These are phyloP conservation scores for Backusella sp. DNA, from an alignment of 192 early-diverging fungal genomes.

Conservation along the genomic window DNA sequence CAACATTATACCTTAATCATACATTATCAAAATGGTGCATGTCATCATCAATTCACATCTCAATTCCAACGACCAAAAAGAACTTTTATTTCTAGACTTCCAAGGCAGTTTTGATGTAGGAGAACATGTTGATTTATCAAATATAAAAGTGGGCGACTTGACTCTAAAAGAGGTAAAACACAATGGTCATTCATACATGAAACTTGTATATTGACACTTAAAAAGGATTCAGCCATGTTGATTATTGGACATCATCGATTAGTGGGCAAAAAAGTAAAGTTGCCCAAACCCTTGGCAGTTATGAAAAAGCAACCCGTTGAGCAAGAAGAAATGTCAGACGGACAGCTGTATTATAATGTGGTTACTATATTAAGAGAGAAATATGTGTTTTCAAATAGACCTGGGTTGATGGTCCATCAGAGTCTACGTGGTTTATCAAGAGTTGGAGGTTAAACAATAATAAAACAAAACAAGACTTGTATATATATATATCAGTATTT, in stretches of 20 bases:
- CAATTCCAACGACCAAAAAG: background rate
- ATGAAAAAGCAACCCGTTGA: slow-evolving; percentile 15
- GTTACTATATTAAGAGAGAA: slow-evolving; percentile 33
- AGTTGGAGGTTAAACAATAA: slow-evolving; percentile 7
- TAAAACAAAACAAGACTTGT: background rate
- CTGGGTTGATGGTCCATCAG: slow-evolving; percentile 34
- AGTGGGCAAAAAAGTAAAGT: slow-evolving; percentile 28
- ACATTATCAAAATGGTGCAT: background rate
- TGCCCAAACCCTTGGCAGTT: slow-evolving; percentile 35
- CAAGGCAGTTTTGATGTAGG: slow-evolving; percentile 28
- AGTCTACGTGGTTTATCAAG: slow-evolving; percentile 28
- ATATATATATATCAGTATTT: background rate
- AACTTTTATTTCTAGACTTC: slow-evolving; percentile 28
- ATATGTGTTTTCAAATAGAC: slow-evolving; percentile 31
- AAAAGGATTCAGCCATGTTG: slow-evolving; percentile 27
- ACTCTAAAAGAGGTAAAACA: slow-evolving; percentile 22
- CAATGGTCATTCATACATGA: background rate
- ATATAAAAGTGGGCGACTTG: slow-evolving; percentile 26
- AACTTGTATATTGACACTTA: background rate
- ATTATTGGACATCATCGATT: slow-evolving; percentile 35
- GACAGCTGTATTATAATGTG: slow-evolving; percentile 24
- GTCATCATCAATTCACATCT: slow-evolving; percentile 1
- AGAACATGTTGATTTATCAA: background rate
- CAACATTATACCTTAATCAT: background rate
- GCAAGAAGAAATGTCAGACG: slow-evolving; percentile 8